phyloP scores from a whole-genome alignment of 2,329 filamentous ascomycete genomes.

The Neofusicoccum parvum region DNA sequence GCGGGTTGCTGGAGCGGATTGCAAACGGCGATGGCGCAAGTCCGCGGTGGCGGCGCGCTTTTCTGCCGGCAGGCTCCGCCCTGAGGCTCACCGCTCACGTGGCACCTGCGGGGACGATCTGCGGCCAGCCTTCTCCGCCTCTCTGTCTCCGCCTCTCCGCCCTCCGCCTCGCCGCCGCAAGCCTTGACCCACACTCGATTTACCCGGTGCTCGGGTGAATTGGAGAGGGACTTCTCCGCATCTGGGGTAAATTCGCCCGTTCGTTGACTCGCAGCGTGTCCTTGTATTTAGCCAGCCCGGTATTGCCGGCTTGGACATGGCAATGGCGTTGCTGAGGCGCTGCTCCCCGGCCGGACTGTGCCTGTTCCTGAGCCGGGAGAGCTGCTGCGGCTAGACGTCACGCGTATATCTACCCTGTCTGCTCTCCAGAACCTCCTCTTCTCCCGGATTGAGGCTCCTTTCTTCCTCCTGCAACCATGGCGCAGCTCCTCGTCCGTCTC shows the following conservation, averaged over 20 bases:
- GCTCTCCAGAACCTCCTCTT: background rate
- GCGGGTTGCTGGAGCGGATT: background rate
- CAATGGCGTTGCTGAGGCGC: background rate
- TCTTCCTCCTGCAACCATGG: background rate
- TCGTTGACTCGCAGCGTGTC: background rate
- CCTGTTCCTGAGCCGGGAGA: slow-evolving; percentile 11
- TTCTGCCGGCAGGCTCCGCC: background rate
- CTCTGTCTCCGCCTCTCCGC: background rate
- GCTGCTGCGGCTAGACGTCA: background rate
- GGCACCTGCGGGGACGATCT: background rate
- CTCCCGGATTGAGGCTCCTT: background rate
- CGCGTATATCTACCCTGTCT: background rate
- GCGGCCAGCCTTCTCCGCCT: background rate
- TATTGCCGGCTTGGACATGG: slow-evolving; percentile 3
- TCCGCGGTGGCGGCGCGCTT: background rate
- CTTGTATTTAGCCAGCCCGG: slow-evolving; percentile 4
- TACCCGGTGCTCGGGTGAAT: slow-evolving; percentile 13
- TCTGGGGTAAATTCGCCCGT: slow-evolving; percentile 12
- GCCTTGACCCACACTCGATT: slow-evolving; percentile 4
- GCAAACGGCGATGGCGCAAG: background rate
- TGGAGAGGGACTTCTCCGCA: background rate
- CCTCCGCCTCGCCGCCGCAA: background rate
- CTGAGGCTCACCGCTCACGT: background rate
- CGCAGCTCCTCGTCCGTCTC: background rate
- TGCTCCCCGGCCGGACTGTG: background rate